Evolutionary conservation across 1,284 basidiomycete genomes (phyloP), one percentile per base, ranked within the genome.

Genomic region (Leucoagaricus sp.): DNA sequence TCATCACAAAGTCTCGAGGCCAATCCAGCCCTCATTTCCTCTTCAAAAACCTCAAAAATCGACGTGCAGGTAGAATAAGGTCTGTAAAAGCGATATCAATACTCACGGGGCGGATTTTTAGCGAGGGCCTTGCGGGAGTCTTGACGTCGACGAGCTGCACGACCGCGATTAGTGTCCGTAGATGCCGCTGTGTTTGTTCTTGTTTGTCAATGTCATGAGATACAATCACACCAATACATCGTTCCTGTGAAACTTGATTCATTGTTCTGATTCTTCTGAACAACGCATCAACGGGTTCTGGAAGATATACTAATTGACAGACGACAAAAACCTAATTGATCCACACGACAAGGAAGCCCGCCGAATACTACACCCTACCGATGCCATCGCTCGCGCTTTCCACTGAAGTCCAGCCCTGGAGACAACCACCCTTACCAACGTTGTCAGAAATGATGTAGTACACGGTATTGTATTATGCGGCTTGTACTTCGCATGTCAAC

Each of bases 31-130:
- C 62, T 53, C 65, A 69, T 63, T 64, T 60, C 48, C 59, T 48
- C 45, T 63, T 64, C 64, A 66, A 70, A 64, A 64, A 53, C 52
- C 59, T 50, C 57, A 36, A 64, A 69, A 64, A 53, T 58, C 66
- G 56, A 58, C 55, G 60, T 58, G 61, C 29, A 36, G 60, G 58
- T 63, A 63, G 56, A 54, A 52, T 50, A 56, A 42, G 49, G 47
- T 46, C 55, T 55, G 26, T 38, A 53, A 58, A 59, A 60, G 58
- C 61, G 57, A 53, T 60, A 64, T 61, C 60, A 45, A 59, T 54
- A 75, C 75, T 75, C 65, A 76, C 75, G 67, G 64, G 62, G 66
- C 67, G 64, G 68, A 69, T 72, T 73, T 74, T 72, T 65, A 62
- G 64, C 66, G 65, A 59, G 64, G 66, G 61, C 67, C 72, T 69